Percentiles rank a stretch among this genome's conserved stretches.
Conservation (phyloP, 352 stramenopile species). For the Phytopythium sindhum region DNA sequence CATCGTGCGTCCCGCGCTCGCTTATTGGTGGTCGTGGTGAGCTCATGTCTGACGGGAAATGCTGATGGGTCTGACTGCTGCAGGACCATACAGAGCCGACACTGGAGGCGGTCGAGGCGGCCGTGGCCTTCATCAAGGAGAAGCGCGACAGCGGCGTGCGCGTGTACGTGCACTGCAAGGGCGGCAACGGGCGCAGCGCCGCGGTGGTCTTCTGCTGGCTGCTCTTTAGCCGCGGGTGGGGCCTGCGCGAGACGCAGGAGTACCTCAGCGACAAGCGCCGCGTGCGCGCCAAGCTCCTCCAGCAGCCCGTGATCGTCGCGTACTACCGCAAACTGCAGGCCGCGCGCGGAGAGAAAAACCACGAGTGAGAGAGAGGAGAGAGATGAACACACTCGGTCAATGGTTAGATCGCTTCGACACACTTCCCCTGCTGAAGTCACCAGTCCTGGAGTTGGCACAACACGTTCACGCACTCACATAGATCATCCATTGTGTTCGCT, state of each 20-base stretch:
- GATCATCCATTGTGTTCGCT: neutral
- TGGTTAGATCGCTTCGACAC: no score
- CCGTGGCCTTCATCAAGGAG: constrained; percentile 88
- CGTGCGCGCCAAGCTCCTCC: constrained; percentile 88
- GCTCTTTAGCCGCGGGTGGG: constrained; percentile 66
- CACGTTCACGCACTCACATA: neutral
- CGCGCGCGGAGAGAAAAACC: neutral
- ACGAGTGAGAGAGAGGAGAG: neutral
- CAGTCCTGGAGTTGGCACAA: neutral
- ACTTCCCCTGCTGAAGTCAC: neutral
- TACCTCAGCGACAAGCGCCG: constrained; percentile 86
- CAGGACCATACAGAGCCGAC: constrained; percentile 82
- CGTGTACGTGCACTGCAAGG: constrained; percentile 97
- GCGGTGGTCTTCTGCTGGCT: constrained; percentile 92
- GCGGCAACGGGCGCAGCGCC: constrained; percentile 92
- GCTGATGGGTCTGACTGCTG: neutral
- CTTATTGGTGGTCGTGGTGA: neutral
- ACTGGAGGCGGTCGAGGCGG: constrained; percentile 56
- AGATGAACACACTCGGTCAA: no score
- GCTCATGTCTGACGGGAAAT: neutral
- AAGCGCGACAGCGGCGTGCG: constrained; percentile 79
- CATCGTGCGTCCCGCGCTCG: constrained; percentile 64
- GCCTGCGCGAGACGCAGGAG: constrained; percentile 77
- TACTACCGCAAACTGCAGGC: constrained; percentile 65
- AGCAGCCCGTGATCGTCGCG: constrained; percentile 83